Evolutionary conservation across 2,329 filamentous ascomycete genomes (phyloP), one percentile per base, ranked within the genome.

Genomic region (Sarocladium oryzae): DNA sequence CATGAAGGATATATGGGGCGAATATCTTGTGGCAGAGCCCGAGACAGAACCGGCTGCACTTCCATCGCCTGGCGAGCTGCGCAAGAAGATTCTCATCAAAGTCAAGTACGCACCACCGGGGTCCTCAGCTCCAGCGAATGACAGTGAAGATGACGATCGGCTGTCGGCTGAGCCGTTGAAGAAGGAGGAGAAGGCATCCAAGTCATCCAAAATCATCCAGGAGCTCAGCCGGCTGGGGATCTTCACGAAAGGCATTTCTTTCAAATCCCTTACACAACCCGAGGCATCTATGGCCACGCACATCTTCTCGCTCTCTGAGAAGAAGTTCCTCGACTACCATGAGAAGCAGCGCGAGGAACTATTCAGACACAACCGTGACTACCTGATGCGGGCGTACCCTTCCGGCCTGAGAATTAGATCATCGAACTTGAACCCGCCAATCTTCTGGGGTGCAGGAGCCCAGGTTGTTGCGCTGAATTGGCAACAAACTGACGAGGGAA

Each of bases 401-500:
- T 89, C 87, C 32, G 89, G 88, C 1, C 76, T 90, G 52, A 82
- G 91, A 6, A 83, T 96, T 50, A 78, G 81, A 54, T 95, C 89
- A 0, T 93, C 88, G 1, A 97, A 96, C 63, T 75, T 95, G 11
- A 89, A 96, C 58, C 90, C 92, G 4, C 80, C 83, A 1, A 77
- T 85, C 3, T 93, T 91, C 67, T 96, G 91, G 91, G 79, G 89
- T 28, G 85, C 88, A 56, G 91, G 91, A 13, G 85, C 95, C 2
- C 91, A 96, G 67, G 85, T 96, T 58, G 89, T 95, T 1, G 91
- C 91, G 0, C 73, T 97, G 54, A 96, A 96, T 69, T 97, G 91
- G 89, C 91, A 97, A 67, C 85, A 84, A 55, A 84, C 87, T 66
- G 90, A 96, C 61, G 86, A 89, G 58, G 90, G 89, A 28, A 95